A percentile compares a stretch with the other conserved stretches of the same genome.
These are phyloP conservation scores for Fallopia convolvulus DNA, from an alignment of 148 eudicot species.

Conservation along the genomic window DNA sequence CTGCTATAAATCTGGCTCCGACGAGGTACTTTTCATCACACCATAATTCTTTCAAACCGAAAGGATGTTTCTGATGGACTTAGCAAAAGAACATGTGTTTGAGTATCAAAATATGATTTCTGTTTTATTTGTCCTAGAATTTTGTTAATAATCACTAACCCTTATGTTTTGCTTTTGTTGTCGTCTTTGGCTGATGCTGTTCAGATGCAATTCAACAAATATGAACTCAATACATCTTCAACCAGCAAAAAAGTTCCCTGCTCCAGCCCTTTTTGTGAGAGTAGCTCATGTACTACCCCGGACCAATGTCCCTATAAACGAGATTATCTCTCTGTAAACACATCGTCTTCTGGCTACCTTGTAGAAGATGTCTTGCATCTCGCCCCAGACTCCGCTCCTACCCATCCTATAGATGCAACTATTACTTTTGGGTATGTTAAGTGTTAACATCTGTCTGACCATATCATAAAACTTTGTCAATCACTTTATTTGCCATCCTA, in stretches of 20 bases:
- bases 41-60: too few relatives aligned
- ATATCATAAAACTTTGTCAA: neutral
- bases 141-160: neutral
- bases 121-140: too few relatives aligned
- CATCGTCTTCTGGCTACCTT: conserved; percentile 73
- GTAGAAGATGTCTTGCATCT: conserved; percentile 78
- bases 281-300: conserved; percentile 20
- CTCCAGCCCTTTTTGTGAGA: conserved; percentile 51
- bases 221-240: conserved; percentile 67
- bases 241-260: conserved; percentile 59
- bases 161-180: neutral
- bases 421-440: conserved; percentile 70
- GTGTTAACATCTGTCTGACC: neutral
- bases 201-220: conserved; percentile 50
- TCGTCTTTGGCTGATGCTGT: neutral
- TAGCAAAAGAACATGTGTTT: too few relatives aligned
- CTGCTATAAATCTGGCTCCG: conserved; percentile 16
- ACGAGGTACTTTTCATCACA: neutral
- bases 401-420: conserved; percentile 39
- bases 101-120: too few relatives aligned
- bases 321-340: conserved; percentile 58
- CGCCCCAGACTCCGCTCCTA: conserved; percentile 45
- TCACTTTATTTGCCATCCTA: too few relatives aligned
- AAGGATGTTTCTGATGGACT: too few relatives aligned
- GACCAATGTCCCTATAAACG: conserved; percentile 57